phyloP scores from a whole-genome alignment of 2,329 filamentous ascomycete genomes.

The Xylaria polymorpha region DNA sequence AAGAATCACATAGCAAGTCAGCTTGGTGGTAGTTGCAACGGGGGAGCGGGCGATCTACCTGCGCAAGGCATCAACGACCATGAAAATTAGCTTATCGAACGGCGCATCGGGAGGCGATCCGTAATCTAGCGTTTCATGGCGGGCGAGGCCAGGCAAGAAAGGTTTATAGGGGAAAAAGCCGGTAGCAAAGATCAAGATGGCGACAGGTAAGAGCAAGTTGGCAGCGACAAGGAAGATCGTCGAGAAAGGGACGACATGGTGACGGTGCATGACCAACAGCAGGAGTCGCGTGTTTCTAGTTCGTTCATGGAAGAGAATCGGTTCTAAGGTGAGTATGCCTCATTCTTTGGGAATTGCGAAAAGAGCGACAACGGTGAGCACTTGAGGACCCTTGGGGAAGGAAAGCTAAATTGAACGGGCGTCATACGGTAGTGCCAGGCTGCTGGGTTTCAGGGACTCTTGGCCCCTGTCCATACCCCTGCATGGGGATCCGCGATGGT shows the following conservation, averaged over 20 bases:
- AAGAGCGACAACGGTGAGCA: constrained; percentile 33
- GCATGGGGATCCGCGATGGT: neutral
- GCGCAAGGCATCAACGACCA: constrained; percentile 95
- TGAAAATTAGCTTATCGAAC: constrained; percentile 93
- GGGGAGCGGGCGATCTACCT: constrained; percentile 65
- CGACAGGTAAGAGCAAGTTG: constrained; percentile 81
- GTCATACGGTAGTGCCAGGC: neutral
- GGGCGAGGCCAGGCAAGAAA: constrained; percentile 84
- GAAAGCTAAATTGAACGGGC: neutral
- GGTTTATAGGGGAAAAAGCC: constrained; percentile 99
- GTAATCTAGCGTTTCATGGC: constrained; percentile 68
- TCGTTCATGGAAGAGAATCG: constrained; percentile 23
- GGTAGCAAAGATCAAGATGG: constrained; percentile 81
- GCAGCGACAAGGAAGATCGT: constrained; percentile 68
- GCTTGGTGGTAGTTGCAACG: constrained; percentile 8
- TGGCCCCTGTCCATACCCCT: constrained; percentile 4
- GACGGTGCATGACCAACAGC: constrained; percentile 46
- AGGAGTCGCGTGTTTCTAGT: neutral
- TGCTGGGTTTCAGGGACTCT: constrained; percentile 25
- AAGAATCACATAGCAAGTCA: constrained; percentile 27
- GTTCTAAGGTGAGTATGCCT: constrained; percentile 11
- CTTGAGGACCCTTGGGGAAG: constrained; percentile 12
- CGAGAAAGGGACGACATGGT: constrained; percentile 45
- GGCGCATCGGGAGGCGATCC: constrained; percentile 70
- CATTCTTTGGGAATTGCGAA: constrained; percentile 19